phyloP scores from a whole-genome alignment of 306 rosid species.

The Pterocarpus santalinus region DNA sequence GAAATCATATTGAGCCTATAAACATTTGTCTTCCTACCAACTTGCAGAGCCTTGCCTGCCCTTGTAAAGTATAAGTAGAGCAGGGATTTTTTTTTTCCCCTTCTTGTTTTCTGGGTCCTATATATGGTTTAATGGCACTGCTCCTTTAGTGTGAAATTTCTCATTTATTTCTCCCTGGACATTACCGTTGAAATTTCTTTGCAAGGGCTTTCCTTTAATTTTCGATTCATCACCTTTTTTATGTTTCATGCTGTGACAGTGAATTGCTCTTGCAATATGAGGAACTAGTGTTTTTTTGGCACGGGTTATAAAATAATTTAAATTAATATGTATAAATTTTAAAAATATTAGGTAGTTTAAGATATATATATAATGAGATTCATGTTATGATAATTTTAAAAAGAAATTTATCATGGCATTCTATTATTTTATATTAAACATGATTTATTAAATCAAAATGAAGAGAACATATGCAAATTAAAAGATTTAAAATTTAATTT shows the following conservation, averaged over 20 bases:
- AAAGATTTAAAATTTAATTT: no score
- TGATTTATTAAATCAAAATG: no score
- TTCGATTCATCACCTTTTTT: conserved; percentile 6
- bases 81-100: conserved; percentile 8
- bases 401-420: no score
- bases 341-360: no score
- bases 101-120: conserved; percentile 27
- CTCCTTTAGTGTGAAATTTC: conserved; percentile 4
- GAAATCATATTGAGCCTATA: conserved; percentile 67
- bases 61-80: conserved; percentile 41
- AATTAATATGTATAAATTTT: no score
- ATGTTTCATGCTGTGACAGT: conserved; percentile 23
- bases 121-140: conserved; percentile 29
- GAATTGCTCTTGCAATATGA: conserved; percentile 42
- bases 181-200: conserved; percentile 31
- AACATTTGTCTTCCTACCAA: conserved; percentile 32
- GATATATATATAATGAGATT: no score
- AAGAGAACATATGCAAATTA: no score
- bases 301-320: no score
- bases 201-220: conserved; percentile 11
- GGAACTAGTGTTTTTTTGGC: neutral
- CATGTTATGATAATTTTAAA: no score
- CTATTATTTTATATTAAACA: no score
- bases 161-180: conserved; percentile 31
- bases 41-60: conserved; percentile 31